Evolutionary conservation across 768 basidiomycete species (phyloP).

Genomic region (Mycena olivaceomarginata): DNA sequence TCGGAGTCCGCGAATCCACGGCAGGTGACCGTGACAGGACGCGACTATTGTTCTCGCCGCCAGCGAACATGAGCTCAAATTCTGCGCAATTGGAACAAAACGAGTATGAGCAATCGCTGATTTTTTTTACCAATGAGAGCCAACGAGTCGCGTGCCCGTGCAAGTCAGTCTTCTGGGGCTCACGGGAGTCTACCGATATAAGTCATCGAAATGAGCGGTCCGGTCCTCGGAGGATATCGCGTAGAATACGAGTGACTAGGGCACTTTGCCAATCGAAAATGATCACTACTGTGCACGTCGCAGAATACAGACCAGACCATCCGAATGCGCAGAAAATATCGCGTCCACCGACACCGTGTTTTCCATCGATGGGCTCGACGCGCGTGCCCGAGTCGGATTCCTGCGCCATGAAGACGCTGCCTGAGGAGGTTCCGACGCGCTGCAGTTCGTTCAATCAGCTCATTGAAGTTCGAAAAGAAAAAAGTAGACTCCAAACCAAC

Average conservation of each 20-base stretch:
- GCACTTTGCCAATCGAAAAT: background rate
- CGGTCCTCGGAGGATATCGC: no score
- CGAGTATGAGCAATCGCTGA: no score
- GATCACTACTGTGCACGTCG: conserved; percentile 62
- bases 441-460: background rate
- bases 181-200: no score
- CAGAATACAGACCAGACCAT: conserved; percentile 88
- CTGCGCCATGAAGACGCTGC: background rate
- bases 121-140: no score
- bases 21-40: conserved; percentile 16
- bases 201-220: no score
- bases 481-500: background rate
- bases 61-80: no score
- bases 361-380: background rate
- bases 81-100: no score
- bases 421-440: conserved; percentile 1
- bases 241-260: no score
- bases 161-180: no score
- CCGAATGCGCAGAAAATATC: conserved; percentile 91
- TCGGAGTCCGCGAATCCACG: conserved; percentile 40
- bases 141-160: no score
- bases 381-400: background rate
- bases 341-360: conserved; percentile 76
- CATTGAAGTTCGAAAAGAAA: no score
- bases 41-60: background rate